phyloP scores from a whole-genome alignment of 2,329 filamentous ascomycete genomes.

The Graphilbum sp. region DNA sequence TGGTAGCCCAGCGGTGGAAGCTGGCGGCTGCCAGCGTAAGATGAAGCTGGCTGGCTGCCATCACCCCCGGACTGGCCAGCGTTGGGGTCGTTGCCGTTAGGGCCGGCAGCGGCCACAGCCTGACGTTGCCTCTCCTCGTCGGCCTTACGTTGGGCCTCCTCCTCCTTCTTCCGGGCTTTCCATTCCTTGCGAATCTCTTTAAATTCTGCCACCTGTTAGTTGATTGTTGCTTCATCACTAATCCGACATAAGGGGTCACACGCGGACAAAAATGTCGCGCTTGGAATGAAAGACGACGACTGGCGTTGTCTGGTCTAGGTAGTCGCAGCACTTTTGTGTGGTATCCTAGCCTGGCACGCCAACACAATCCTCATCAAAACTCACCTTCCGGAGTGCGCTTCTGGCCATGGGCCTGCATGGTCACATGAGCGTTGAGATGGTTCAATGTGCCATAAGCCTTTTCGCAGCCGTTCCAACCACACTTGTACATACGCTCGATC shows the following conservation, averaged over 20 bases:
- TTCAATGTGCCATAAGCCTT: slow-evolving; percentile 97
- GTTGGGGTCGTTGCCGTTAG: slow-evolving; percentile 30
- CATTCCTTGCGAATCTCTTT: slow-evolving; percentile 87
- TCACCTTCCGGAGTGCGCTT: slow-evolving; percentile 96
- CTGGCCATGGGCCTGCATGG: slow-evolving; percentile 90
- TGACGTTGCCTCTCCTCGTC: slow-evolving; percentile 67
- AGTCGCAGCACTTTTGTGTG: too few relatives aligned
- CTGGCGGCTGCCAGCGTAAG: slow-evolving; percentile 44
- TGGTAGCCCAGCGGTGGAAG: slow-evolving; percentile 64
- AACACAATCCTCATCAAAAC: slow-evolving; percentile 18
- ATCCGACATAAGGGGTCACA: too few relatives aligned
- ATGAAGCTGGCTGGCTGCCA: slow-evolving; percentile 37
- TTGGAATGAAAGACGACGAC: too few relatives aligned
- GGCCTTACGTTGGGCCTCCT: slow-evolving; percentile 76
- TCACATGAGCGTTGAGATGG: slow-evolving; percentile 94
- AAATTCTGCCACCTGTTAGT: slow-evolving; percentile 53
- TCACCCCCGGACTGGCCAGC: slow-evolving; percentile 31
- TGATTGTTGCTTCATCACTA: too few relatives aligned
- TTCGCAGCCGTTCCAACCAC: slow-evolving; percentile 94
- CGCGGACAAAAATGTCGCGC: too few relatives aligned
- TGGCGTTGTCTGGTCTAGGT: too few relatives aligned
- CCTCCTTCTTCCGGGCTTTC: slow-evolving; percentile 99
- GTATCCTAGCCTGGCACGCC: too few relatives aligned
- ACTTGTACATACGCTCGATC: slow-evolving; percentile 99
- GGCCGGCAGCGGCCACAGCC: slow-evolving; percentile 30